Percentiles rank a stretch among this genome's conserved stretches.
phyloP scores from a whole-genome alignment of 495 filamentous ascomycete species.

The Trichoderma erinaceum region DNA sequence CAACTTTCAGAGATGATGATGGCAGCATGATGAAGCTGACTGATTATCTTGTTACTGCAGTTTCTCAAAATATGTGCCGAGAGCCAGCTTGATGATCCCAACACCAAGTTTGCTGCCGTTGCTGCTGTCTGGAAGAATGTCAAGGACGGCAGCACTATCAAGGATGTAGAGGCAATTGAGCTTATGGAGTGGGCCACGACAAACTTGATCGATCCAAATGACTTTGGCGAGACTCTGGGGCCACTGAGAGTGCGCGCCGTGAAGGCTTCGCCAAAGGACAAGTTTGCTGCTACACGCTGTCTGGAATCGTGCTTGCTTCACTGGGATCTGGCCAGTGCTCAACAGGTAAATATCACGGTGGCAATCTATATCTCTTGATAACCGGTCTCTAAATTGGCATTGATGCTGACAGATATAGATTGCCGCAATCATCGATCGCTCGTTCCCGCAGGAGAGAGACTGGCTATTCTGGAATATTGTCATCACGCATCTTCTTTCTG shows the following conservation, averaged over 20 bases:
- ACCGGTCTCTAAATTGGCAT: neutral
- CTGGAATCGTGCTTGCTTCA: conserved; percentile 39
- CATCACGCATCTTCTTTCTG: conserved; percentile 39
- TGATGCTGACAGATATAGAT: conserved; percentile 29
- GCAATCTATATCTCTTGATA: neutral
- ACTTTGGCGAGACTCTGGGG: conserved; percentile 37
- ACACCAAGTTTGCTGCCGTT: conserved; percentile 29
- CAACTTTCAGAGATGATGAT: neutral
- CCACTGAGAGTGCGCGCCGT: conserved; percentile 35
- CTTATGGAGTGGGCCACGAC: conserved; percentile 37
- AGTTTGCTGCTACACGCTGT: conserved; percentile 27
- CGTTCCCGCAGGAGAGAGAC: conserved; percentile 31
- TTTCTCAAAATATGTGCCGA: conserved; percentile 40
- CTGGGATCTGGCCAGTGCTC: conserved; percentile 43
- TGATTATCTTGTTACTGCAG: conserved; percentile 22
- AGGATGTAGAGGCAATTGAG: conserved; percentile 37
- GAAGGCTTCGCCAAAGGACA: conserved; percentile 38
- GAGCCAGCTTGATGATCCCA: conserved; percentile 36
- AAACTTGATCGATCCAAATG: conserved; percentile 25
- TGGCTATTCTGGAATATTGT: conserved; percentile 42
- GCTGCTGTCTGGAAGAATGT: conserved; percentile 33
- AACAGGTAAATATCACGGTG: conserved; percentile 31
- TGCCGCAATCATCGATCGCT: conserved; percentile 37
- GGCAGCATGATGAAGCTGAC: neutral
- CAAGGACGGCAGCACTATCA: conserved; percentile 29